A percentile compares a stretch with the other conserved stretches of the same genome.
phyloP scores from a whole-genome alignment of 2,329 filamentous ascomycete genomes.

The Hortaea werneckii region DNA sequence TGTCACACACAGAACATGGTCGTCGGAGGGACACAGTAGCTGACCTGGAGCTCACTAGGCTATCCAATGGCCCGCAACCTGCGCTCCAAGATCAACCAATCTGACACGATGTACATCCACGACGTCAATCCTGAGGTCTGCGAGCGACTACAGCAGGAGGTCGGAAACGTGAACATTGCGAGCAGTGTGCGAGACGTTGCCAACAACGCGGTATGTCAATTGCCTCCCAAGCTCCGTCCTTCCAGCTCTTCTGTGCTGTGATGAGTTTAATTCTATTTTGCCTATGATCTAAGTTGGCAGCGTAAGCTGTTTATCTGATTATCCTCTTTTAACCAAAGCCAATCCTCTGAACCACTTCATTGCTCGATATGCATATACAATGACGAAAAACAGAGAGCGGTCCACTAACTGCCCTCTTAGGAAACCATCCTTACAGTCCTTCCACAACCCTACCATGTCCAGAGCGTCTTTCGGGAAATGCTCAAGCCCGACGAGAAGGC shows the following conservation, averaged over 20 bases:
- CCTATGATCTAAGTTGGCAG: conserved; percentile 67
- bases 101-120: conserved; percentile 54
- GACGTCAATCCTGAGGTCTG: conserved; percentile 53
- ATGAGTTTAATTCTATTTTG: conserved; percentile 40
- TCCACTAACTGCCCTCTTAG: conserved; percentile 38
- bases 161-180: conserved; percentile 45
- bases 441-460: conserved; percentile 80
- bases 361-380: background rate
- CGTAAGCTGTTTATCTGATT: conserved; percentile 52
- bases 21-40: background rate
- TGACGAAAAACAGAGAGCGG: no score
- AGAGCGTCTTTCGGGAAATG: conserved; percentile 69
- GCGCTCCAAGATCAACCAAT: conserved; percentile 52
- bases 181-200: conserved; percentile 51
- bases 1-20: conserved; percentile 8
- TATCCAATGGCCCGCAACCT: conserved; percentile 66
- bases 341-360: conserved; percentile 54
- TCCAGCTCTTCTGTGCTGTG: conserved; percentile 16
- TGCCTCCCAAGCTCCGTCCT: background rate
- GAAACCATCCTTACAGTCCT: conserved; percentile 80
- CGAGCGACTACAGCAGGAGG: conserved; percentile 48
- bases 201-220: conserved; percentile 52
- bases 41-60: conserved; percentile 35
- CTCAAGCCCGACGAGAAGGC: conserved; percentile 39
- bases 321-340: conserved; percentile 49